phyloP scores from a whole-genome alignment of 2,329 filamentous ascomycete species.

The Botryotinia globosa region DNA sequence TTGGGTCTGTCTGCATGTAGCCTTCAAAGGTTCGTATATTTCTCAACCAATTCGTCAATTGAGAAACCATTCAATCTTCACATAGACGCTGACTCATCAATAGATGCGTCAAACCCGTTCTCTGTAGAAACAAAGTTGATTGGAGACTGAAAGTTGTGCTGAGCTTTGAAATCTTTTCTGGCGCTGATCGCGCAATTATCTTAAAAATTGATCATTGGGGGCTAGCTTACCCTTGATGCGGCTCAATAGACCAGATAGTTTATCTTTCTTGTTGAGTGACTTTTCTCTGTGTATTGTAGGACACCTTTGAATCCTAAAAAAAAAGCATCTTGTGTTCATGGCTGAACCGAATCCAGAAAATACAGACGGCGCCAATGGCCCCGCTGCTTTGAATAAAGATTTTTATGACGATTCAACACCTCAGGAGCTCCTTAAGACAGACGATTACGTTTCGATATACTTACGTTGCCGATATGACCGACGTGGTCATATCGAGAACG shows the following conservation, averaged over 20 bases:
- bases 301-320: neutral
- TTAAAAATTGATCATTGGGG: neutral
- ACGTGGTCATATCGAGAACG: neutral
- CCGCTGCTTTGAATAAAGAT: neutral
- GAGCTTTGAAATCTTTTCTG: neutral
- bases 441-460: neutral
- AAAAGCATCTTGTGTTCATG: neutral
- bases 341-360: neutral
- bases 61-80: too few relatives aligned
- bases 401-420: conserved; percentile 14
- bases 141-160: neutral
- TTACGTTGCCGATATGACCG: neutral
- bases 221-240: neutral
- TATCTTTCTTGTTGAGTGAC: too few relatives aligned
- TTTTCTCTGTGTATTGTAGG: too few relatives aligned
- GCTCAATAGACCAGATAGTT: neutral
- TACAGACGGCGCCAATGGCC: neutral
- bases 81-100: neutral
- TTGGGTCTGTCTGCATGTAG: neutral
- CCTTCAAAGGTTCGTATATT: too few relatives aligned
- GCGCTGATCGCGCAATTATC: neutral
- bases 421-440: neutral
- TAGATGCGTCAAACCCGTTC: neutral
- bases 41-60: neutral
- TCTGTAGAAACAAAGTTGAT: neutral